Evolutionary conservation across 148 eudicot genomes (phyloP), one percentile per base, ranked within the genome.

Genomic region (Salicornia ramosissima): DNA sequence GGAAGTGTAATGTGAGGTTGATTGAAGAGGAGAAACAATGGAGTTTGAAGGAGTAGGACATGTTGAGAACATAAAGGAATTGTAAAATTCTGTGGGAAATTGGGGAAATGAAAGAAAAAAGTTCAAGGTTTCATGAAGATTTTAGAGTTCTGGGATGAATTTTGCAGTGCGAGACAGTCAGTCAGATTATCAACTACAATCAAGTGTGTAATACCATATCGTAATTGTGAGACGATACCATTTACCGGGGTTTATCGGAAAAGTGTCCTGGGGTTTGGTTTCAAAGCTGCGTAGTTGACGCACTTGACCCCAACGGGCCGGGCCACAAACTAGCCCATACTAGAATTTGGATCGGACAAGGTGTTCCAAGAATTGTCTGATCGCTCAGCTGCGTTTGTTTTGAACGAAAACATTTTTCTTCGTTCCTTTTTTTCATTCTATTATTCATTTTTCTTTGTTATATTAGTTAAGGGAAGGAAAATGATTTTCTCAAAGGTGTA

Each of bases 31-130:
- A 6, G 67, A 34, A 34, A 54, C 0, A 61, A 77, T 55, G 68
- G 73, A 55, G 53, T 62, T 74, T 64, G 77, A 46, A 26, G 73
- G 61, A 33, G 81, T 61, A 18, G 65, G 69, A 26, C 80, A 77
- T 72, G 65, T 67, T 52, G 69, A 36, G 64, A 67, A 68, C 80
- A 77, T 77, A 24, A 13, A 67, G 55, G 33, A 30, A 60, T 47
- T 45, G 43, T 3, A 13, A 47, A 18, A 29, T 28, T 4, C 1
- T 12, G 58, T 9, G 62, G 10, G 16, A 22, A 22, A 40, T 6
- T 2, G 28, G 19, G 13, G 1, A 2, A 8, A 36, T 62, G 22
- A 51, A 43, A 46, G 1, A 51, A 21, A 24, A 21, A 65, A 50
- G 31, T 26, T 72, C 50, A 67, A 68, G 71, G 24, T 53, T 73